A percentile compares a stretch with the other conserved stretches of the same genome.
Conservation (phyloP, 1,284 basidiomycete genomes). For the Fomitopsis schrenkii region DNA sequence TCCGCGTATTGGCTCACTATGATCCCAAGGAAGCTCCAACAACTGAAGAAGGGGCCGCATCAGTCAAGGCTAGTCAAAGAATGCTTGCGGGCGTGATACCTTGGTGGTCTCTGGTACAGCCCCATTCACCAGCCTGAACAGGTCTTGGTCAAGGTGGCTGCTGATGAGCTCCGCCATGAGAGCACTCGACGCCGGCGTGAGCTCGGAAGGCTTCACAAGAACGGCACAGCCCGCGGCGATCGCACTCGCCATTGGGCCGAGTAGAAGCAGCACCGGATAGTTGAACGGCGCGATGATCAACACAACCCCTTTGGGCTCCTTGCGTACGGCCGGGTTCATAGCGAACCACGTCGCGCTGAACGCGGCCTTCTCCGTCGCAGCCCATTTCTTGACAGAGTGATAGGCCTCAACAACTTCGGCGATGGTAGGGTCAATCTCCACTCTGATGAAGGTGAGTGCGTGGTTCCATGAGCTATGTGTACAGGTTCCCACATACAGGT, state of each 20-base stretch:
- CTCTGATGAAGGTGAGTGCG: background rate
- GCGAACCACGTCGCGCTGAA: slow-evolving; percentile 51
- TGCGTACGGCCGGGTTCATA: slow-evolving; percentile 62
- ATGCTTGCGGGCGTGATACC: slow-evolving; percentile 28
- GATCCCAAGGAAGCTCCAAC: slow-evolving; percentile 83
- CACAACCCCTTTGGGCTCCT: slow-evolving; percentile 75
- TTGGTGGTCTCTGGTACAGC: slow-evolving; percentile 72
- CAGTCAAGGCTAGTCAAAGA: background rate
- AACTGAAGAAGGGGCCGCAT: slow-evolving; percentile 35
- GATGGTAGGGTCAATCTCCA: slow-evolving; percentile 49
- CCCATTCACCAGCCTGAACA: slow-evolving; percentile 75
- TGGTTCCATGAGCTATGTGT: background rate
- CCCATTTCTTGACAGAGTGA: slow-evolving; percentile 71
- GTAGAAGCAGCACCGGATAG: slow-evolving; percentile 43
- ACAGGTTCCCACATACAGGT: slow-evolving; percentile 43
- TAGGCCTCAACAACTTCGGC: slow-evolving; percentile 62
- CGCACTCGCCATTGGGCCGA: slow-evolving; percentile 65
- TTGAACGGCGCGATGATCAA: slow-evolving; percentile 70
- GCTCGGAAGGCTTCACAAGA: slow-evolving; percentile 80
- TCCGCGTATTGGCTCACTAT: slow-evolving; percentile 50
- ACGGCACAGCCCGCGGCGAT: slow-evolving; percentile 79
- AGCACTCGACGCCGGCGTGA: slow-evolving; percentile 60
- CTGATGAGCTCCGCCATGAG: slow-evolving; percentile 73
- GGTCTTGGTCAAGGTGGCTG: slow-evolving; percentile 77
- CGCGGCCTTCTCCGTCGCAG: slow-evolving; percentile 58